These are phyloP conservation scores for Meyerozyma guilliermondii DNA, from an alignment of 1,139 yeast species.

Conservation along the genomic window DNA sequence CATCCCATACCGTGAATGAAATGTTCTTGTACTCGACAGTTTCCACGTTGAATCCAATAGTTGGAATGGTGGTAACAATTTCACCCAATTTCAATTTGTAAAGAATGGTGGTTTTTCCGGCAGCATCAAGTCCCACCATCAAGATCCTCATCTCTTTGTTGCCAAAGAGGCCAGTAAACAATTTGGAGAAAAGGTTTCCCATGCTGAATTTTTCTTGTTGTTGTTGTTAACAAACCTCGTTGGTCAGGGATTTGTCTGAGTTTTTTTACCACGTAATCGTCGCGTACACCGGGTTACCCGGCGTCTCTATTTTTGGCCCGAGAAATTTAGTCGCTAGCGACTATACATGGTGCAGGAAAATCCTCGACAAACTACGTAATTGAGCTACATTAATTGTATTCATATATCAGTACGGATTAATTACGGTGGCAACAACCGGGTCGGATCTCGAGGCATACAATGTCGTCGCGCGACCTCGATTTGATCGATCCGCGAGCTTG, in stretches of 20 bases:
- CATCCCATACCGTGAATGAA: conserved; percentile 95
- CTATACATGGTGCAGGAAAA: not conserved
- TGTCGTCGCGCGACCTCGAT: not conserved
- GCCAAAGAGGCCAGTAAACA: conserved; percentile 81
- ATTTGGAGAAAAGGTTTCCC: conserved; percentile 88
- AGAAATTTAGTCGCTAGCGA: too few species aligned
- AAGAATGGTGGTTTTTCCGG: conserved; percentile 88
- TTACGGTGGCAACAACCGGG: too few species aligned
- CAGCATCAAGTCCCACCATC: conserved; percentile 93
- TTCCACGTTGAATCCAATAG: conserved; percentile 92
- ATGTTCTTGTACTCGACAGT: conserved; percentile 93
- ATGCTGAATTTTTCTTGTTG: conserved; percentile 23
- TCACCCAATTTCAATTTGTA: conserved; percentile 89
- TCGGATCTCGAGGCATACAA: too few species aligned
- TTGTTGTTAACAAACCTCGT: conserved; percentile 2
- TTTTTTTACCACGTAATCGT: conserved; percentile 2
- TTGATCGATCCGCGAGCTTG: too few species aligned
- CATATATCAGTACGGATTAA: too few species aligned
- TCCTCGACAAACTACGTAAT: too few species aligned
- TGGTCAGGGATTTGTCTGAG: conserved; percentile 2
- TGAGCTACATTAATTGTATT: too few species aligned
- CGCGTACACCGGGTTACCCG: conserved; percentile 1
- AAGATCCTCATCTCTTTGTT: conserved; percentile 85
- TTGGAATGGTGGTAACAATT: conserved; percentile 89
- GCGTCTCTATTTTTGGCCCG: not conserved